phyloP scores from a whole-genome alignment of 1,284 basidiomycete species.

The Trametes pubescens region DNA sequence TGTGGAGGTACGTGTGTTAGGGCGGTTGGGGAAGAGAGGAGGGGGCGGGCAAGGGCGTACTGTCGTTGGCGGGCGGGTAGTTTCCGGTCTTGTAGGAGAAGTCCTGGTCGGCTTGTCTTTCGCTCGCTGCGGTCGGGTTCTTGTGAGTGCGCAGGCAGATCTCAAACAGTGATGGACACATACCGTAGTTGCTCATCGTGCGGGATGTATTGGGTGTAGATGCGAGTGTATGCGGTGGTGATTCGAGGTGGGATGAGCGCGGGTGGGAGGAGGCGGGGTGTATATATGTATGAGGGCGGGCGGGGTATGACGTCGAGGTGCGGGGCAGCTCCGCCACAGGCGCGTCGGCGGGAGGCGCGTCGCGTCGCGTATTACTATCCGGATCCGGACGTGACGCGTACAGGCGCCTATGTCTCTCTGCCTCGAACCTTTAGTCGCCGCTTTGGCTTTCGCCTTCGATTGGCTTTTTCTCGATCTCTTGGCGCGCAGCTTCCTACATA shows the following conservation, averaged over 20 bases:
- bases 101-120: slow-evolving; percentile 15
- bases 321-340: slow-evolving; percentile 15
- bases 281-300: neutral
- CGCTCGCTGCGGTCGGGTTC: neutral
- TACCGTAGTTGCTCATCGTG: slow-evolving; percentile 20
- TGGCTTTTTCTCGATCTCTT: no score
- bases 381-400: neutral
- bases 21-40: neutral
- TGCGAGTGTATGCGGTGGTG: neutral
- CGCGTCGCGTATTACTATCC: neutral
- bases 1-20: slow-evolving; percentile 20
- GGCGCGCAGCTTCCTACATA: no score
- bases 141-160: neutral
- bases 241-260: neutral
- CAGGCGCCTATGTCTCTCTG: neutral
- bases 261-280: no score
- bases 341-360: slow-evolving; percentile 1
- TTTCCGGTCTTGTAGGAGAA: slow-evolving; percentile 40
- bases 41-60: slow-evolving; percentile 32
- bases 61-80: slow-evolving; percentile 43
- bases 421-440: neutral
- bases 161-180: neutral
- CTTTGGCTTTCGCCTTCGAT: neutral
- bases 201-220: neutral
- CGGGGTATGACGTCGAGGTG: slow-evolving; percentile 18